Base-by-base conservation (phyloP, 352 stramenopile genomes). In the Phytophthora pini region DNA sequence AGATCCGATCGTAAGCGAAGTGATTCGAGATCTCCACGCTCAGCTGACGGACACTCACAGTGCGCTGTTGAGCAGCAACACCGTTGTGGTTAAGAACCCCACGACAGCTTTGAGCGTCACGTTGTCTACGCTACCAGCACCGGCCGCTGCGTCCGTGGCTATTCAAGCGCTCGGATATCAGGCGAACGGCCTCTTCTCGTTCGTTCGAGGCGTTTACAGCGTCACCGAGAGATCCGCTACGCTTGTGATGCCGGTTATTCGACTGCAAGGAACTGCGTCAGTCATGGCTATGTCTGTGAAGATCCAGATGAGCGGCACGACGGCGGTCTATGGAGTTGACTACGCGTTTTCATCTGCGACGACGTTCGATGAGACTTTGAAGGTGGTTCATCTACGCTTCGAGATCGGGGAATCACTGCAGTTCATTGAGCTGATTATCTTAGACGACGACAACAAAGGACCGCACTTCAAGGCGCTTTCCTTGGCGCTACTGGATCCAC, bases 151-250 rank as follows among this genome's bases (percentile, higher is more conserved):
- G 0, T 70, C 76, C 1, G 39, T 73, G 13, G 49, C 61, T 2
- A 74, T 91, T 17, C 69, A 82, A 44, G 77, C 82, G 2, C 68
- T 77, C 9, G 78, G 70, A 1, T 93, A 90, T 50, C 84, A 93
- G 51, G 57, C 63, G 24, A 87, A 76, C 11, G 84, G 84, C 0
- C 51, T 93, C 10, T 91, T 93, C 13, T 83, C 79, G 2, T 91
- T 93, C 24, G 73, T 74, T 0, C 70, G 63, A 26, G 74, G 69
- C 31, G 54, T 80, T 29, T 86, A 87, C 45, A 90, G 79, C 31
- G 59, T 89, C 34, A 89, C 84, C 0, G 84, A 93, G 29, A 86
- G 78, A 45, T 79, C 75, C 0, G 54, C 52, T 1, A 75, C 45
- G 3, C 34, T 91, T 0, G 41, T 74, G 3, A 75, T 93, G 12